Evolutionary conservation across 2,329 filamentous ascomycete genomes (phyloP).

Genomic region (Cladophialophora carrionii): DNA sequence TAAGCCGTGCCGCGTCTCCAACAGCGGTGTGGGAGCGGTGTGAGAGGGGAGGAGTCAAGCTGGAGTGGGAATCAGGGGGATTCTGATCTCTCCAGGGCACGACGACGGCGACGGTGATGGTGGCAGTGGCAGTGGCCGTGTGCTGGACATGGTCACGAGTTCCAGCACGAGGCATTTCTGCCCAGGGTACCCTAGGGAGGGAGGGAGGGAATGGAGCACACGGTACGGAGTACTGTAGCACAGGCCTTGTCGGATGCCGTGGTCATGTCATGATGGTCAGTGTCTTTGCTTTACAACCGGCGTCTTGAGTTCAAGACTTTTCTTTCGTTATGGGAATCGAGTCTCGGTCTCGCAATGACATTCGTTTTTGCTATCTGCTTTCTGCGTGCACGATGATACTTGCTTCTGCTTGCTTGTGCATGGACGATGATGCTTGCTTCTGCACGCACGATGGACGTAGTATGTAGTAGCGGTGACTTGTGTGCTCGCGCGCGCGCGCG

Average conservation of each 20-base stretch:
- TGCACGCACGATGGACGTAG: too few species aligned
- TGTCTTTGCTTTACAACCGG: too few species aligned
- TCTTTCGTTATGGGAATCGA: not conserved
- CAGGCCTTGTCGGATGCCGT: not conserved
- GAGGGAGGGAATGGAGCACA: not conserved
- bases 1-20: not conserved
- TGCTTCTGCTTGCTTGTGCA: not conserved
- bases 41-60: not conserved
- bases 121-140: not conserved
- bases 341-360: not conserved
- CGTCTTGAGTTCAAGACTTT: constrained; percentile 1
- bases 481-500: too few species aligned
- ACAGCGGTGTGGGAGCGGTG: not conserved
- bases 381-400: not conserved
- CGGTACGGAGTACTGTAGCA: not conserved
- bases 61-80: not conserved
- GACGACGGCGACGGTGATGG: not conserved
- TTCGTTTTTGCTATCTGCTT: not conserved
- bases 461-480: too few species aligned
- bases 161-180: not conserved
- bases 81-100: not conserved
- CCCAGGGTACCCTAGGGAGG: too few species aligned
- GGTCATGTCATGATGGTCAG: too few species aligned
- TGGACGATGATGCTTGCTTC: too few species aligned
- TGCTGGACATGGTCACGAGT: not conserved